phyloP scores from a whole-genome alignment of 2,329 filamentous ascomycete species.

The Trichothecium sympodiale region DNA sequence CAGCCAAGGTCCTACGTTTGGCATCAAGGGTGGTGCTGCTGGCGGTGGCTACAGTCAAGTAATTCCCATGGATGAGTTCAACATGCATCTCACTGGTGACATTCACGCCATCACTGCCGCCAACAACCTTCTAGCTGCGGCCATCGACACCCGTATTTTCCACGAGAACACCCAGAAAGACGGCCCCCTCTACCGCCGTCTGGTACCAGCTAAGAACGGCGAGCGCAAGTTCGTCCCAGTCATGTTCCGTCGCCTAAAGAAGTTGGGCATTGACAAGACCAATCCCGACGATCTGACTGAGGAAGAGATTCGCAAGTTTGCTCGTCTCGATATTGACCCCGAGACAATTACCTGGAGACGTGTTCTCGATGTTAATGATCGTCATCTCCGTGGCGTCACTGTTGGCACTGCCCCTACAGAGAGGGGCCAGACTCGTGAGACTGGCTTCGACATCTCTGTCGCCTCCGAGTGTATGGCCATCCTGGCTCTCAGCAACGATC shows the following conservation, averaged over 20 bases:
- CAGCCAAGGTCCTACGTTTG: conserved; percentile 94
- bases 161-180: conserved; percentile 95
- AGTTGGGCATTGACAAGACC: conserved; percentile 92
- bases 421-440: conserved; percentile 77
- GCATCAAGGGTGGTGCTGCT: conserved; percentile 96
- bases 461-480: conserved; percentile 98
- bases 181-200: conserved; percentile 70
- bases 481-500: conserved; percentile 78
- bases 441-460: conserved; percentile 95
- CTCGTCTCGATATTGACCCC: conserved; percentile 91
- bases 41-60: conserved; percentile 98
- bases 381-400: conserved; percentile 81
- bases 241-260: conserved; percentile 89
- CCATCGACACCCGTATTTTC: conserved; percentile 96
- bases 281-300: conserved; percentile 82
- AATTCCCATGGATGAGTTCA: conserved; percentile 99
- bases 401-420: conserved; percentile 83
- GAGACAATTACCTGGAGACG: conserved; percentile 96
- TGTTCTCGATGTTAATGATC: conserved; percentile 94
- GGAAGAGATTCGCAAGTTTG: conserved; percentile 80
- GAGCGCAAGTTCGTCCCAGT: conserved; percentile 76
- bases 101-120: conserved; percentile 96
- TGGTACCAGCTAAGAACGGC: conserved; percentile 85
- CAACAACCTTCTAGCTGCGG: conserved; percentile 92
- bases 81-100: conserved; percentile 92